Evolutionary conservation across 139 green algal species (phyloP).

Genomic region (Micractinium conductrix): DNA sequence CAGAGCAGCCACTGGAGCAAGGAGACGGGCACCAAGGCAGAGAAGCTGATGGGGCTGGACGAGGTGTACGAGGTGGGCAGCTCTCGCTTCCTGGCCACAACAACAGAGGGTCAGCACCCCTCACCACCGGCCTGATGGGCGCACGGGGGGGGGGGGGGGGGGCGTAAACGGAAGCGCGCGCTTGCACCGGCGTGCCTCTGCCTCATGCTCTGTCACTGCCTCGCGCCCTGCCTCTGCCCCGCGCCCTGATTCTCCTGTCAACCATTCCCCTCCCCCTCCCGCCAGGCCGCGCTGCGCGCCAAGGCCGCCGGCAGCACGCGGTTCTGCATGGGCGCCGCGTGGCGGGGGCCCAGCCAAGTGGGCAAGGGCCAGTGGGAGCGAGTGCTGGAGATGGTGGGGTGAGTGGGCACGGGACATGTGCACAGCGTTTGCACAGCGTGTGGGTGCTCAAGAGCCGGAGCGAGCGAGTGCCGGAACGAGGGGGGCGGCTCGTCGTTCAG

Average conservation of each 20-base stretch:
- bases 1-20: slow-evolving; percentile 86
- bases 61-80: slow-evolving; percentile 81
- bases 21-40: slow-evolving; percentile 87
- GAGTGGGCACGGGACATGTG: background rate
- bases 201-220: too few relatives aligned
- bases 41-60: slow-evolving; percentile 94
- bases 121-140: too few relatives aligned
- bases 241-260: too few relatives aligned
- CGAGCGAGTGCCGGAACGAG: too few relatives aligned
- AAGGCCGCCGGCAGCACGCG: slow-evolving; percentile 93
- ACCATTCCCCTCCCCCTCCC: too few relatives aligned
- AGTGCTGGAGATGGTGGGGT: slow-evolving; percentile 91
- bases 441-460: too few relatives aligned
- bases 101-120: too few relatives aligned
- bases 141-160: too few relatives aligned
- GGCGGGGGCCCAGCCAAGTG: slow-evolving; percentile 91
- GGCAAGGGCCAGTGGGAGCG: slow-evolving; percentile 86
- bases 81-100: background rate
- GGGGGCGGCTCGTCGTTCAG: background rate
- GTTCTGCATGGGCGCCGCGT: slow-evolving; percentile 99
- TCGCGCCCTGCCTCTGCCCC: too few relatives aligned
- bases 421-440: background rate
- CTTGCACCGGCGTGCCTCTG: too few relatives aligned
- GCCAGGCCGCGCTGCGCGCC: slow-evolving; percentile 82
- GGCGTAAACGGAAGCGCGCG: too few relatives aligned